Evolutionary conservation across 2,329 filamentous ascomycete genomes (phyloP), one percentile per base, ranked within the genome.

Genomic region (Grosmannia huntii): DNA sequence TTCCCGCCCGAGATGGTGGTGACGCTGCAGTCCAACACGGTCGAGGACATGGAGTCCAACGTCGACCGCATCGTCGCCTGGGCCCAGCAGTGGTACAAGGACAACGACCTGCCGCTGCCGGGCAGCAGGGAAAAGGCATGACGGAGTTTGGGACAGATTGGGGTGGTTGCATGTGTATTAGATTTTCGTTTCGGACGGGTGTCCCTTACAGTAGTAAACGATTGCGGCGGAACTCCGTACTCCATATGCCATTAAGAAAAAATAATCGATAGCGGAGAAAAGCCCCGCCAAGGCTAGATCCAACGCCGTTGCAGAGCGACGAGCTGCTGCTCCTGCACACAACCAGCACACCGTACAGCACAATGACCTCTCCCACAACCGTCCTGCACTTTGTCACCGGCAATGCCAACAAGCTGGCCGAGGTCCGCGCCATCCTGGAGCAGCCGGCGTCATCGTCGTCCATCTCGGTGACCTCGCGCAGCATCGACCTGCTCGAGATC

Each of bases 371-470:
- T 19, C 41, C 41, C 19, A 44, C 41, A 6, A 44, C 41, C 16
- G 66, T 70, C 6, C 71, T 99, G 64, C 91, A 95, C 73, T 99
- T 99, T 76, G 95, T 99, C 69, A 97, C 92, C 2, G 88, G 92
- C 72, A 99, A 99, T 74, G 84, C 86, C 68, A 95, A 96, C 76
- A 99, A 99, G 76, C 80, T 99, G 58, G 76, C 79, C 59, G 94
- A 99, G 75, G 90, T 96, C 64, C 84, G 88, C 71, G 86, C 87
- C 21, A 96, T 99, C 65, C 80, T 99, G 3, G 84, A 86, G 65
- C 77, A 81, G 10, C 81, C 80, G 7, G 59, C 28, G 16, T 9
- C 50, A 4, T 25, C 25, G 5, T 52, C 27, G 21, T 49, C 27
- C 38, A 86, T 96, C 63, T 77, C 85, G 62, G 79, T 99, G 49